Evolutionary conservation across 148 eudicot species (phyloP).

Genomic region (Mesembryanthemum crystallinum): DNA sequence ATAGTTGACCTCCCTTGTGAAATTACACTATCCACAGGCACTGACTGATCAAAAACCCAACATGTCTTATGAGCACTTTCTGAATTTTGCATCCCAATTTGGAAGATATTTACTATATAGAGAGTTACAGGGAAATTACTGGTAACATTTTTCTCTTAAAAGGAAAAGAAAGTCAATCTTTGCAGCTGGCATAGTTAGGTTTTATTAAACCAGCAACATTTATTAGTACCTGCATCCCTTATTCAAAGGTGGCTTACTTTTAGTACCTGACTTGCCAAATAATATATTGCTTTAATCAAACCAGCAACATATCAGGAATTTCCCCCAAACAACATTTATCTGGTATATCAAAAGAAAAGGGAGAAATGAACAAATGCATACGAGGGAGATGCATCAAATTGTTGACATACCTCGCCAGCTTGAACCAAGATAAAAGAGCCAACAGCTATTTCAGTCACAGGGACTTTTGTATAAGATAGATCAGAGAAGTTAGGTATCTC

Average conservation of each 20-base stretch:
- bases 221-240: no score
- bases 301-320: no score
- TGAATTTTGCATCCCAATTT: background rate
- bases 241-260: no score
- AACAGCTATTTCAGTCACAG: constrained; percentile 74
- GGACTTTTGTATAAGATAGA: constrained; percentile 64
- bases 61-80: constrained; percentile 17
- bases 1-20: constrained; percentile 89
- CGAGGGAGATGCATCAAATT: background rate
- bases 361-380: background rate
- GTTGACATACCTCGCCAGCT: constrained; percentile 92
- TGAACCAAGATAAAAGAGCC: constrained; percentile 91
- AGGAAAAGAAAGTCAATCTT: no score
- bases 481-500: constrained; percentile 57
- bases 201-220: no score
- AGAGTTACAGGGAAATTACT: no score
- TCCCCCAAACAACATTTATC: background rate
- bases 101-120: no score
- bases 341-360: background rate
- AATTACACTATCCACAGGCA: constrained; percentile 96
- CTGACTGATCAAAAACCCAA: constrained; percentile 58
- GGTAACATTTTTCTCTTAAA: no score
- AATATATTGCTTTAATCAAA: no score
- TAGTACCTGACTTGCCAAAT: no score
- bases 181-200: no score